Conservation (phyloP, 2,329 filamentous ascomycete genomes). For the Eutypella sp. region DNA sequence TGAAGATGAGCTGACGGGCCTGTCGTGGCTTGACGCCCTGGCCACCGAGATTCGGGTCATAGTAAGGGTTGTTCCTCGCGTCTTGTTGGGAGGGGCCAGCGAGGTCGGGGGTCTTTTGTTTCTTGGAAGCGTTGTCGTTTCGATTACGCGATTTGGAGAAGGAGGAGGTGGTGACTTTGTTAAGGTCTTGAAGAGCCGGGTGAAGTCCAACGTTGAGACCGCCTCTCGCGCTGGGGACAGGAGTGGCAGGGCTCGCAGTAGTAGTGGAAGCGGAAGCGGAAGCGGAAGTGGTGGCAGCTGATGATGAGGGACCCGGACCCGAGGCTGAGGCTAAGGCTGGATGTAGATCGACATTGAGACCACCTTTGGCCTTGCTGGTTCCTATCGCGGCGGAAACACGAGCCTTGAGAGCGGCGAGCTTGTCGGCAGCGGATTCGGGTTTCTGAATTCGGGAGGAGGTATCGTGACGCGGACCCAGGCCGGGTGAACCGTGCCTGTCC, state of each 20-base stretch:
- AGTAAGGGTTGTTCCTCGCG: constrained; percentile 67
- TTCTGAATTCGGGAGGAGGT: constrained; percentile 50
- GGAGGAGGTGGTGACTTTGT: constrained; percentile 18
- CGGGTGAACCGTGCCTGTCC: constrained; percentile 48
- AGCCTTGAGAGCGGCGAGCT: constrained; percentile 72
- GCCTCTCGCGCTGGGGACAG: constrained; percentile 18
- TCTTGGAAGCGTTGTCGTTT: constrained; percentile 7
- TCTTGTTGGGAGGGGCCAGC: constrained; percentile 26
- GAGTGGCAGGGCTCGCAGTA: neutral
- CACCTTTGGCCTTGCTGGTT: constrained; percentile 39
- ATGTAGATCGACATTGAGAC: constrained; percentile 60
- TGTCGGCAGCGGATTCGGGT: constrained; percentile 54
- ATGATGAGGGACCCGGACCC: neutral
- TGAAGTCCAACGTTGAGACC: constrained; percentile 60
- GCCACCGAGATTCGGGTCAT: constrained; percentile 62
- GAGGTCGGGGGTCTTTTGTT: constrained; percentile 30
- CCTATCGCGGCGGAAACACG: constrained; percentile 72
- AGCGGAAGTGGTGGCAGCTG: neutral
- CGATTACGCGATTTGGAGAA: constrained; percentile 13
- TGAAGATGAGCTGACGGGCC: constrained; percentile 78
- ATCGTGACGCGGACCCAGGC: constrained; percentile 54
- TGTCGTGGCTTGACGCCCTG: constrained; percentile 60
- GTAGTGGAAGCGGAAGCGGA: neutral
- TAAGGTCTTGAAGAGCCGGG: constrained; percentile 48
- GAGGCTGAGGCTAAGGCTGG: constrained; percentile 30